These are phyloP conservation scores for Kurtzmaniella quercitrusa DNA, from an alignment of 1,139 yeast species.

Conservation along the genomic window DNA sequence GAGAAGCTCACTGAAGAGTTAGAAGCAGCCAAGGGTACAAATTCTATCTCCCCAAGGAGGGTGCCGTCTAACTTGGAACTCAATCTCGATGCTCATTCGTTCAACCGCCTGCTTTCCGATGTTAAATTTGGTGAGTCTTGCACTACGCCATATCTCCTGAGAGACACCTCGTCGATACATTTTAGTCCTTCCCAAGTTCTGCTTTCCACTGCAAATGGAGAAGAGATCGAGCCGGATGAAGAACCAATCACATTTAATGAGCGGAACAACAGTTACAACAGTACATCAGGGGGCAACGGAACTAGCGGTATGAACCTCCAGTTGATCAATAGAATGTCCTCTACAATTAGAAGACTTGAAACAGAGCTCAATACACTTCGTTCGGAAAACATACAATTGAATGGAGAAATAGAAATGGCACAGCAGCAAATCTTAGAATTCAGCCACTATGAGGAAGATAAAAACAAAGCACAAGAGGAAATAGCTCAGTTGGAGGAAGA, in stretches of 20 bases:
- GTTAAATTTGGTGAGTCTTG: conserved; percentile 35
- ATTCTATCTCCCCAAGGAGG: not conserved
- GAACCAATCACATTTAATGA: conserved; percentile 7
- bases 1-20: conserved; percentile 19
- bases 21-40: conserved; percentile 12
- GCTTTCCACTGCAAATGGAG: conserved; percentile 17
- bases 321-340: conserved; percentile 65
- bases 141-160: conserved; percentile 21
- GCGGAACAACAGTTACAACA: not conserved
- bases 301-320: conserved; percentile 36
- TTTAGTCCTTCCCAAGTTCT: conserved; percentile 18
- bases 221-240: conserved; percentile 11
- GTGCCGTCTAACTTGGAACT: conserved; percentile 1
- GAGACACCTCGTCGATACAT: conserved; percentile 13
- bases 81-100: not conserved
- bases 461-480: conserved; percentile 30
- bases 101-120: conserved; percentile 11
- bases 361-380: conserved; percentile 64
- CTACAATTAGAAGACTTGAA: conserved; percentile 75
- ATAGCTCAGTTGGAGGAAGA: conserved; percentile 32
- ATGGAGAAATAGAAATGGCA: conserved; percentile 58
- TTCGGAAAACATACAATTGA: conserved; percentile 56
- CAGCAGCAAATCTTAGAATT: conserved; percentile 57
- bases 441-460: conserved; percentile 46
- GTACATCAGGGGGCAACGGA: not conserved